Evolutionary conservation across 2,329 filamentous ascomycete genomes (phyloP).

Genomic region (Botrytis squamosa): DNA sequence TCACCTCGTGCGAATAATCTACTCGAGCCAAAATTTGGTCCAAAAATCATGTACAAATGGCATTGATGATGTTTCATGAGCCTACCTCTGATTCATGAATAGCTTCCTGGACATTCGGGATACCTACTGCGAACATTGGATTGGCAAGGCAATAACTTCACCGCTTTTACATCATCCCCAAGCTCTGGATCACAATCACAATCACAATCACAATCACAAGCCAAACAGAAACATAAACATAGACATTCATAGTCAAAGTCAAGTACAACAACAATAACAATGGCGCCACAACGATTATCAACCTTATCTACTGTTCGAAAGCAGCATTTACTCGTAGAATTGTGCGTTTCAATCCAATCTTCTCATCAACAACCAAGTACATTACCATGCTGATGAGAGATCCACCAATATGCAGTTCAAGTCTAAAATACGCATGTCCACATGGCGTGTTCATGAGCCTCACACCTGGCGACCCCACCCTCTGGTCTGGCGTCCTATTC

Average conservation of each 20-base stretch:
- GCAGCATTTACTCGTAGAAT: slow-evolving; percentile 39
- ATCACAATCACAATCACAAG: slow-evolving; percentile 16
- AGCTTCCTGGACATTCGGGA: not conserved
- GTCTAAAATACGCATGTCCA: slow-evolving; percentile 78
- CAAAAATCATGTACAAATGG: not conserved
- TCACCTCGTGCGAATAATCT: not conserved
- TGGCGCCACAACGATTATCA: slow-evolving; percentile 32
- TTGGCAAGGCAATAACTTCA: slow-evolving; percentile 18
- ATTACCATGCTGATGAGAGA: slow-evolving; percentile 5
- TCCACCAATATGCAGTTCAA: slow-evolving; percentile 54
- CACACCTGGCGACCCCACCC: slow-evolving; percentile 72
- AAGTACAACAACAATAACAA: slow-evolving; percentile 21
- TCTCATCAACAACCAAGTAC: not conserved
- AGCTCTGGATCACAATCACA: slow-evolving; percentile 15
- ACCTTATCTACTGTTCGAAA: slow-evolving; percentile 37
- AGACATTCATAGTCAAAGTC: slow-evolving; percentile 11
- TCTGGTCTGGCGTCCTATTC: slow-evolving; percentile 92
- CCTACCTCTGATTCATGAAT: not conserved
- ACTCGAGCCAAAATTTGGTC: not conserved
- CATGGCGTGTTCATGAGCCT: slow-evolving; percentile 85
- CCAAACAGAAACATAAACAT: slow-evolving; percentile 2
- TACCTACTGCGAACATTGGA: too few relatives aligned
- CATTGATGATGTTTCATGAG: not conserved
- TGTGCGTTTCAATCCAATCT: slow-evolving; percentile 27
- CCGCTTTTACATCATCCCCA: slow-evolving; percentile 23